These are phyloP conservation scores for Daucus carota DNA, from an alignment of 129 eudicot species.

Conservation along the genomic window DNA sequence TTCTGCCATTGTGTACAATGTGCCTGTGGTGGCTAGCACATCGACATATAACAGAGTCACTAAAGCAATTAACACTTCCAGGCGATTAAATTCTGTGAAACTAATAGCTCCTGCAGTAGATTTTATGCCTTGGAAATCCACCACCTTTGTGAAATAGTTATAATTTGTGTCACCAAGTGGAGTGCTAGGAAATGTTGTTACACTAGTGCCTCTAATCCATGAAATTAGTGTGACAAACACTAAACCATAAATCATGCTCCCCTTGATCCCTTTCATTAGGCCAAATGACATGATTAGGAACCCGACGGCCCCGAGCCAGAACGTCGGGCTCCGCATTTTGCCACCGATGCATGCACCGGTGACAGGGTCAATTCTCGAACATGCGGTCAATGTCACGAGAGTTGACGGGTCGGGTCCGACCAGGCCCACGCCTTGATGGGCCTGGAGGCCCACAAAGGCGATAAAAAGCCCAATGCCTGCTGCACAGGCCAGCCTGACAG, in stretches of 20 bases:
- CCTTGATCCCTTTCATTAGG: conserved; percentile 65
- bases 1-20: conserved; percentile 83
- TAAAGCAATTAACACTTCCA: conserved; percentile 76
- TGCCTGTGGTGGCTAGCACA: conserved; percentile 77
- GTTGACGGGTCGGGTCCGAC: conserved; percentile 70
- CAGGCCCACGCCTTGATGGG: conserved; percentile 68
- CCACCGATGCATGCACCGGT: conserved; percentile 64
- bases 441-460: conserved; percentile 79
- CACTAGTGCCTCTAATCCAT: conserved; percentile 67
- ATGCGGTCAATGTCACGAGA: conserved; percentile 50
- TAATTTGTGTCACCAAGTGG: conserved; percentile 53
- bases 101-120: conserved; percentile 71
- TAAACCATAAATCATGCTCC: conserved; percentile 83
- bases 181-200: conserved; percentile 70
- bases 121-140: conserved; percentile 61
- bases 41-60: conserved; percentile 72
- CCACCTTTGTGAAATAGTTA: conserved; percentile 58
- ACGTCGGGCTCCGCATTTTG: conserved; percentile 64
- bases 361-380: conserved; percentile 31
- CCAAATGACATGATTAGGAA: conserved; percentile 60
- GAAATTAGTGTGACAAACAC: conserved; percentile 59
- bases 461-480: conserved; percentile 86
- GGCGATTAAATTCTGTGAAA: conserved; percentile 47
- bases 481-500: conserved; percentile 60
- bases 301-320: conserved; percentile 73